Evolutionary conservation across 306 rosid genomes (phyloP).

Genomic region (Begonia loranthoides): DNA sequence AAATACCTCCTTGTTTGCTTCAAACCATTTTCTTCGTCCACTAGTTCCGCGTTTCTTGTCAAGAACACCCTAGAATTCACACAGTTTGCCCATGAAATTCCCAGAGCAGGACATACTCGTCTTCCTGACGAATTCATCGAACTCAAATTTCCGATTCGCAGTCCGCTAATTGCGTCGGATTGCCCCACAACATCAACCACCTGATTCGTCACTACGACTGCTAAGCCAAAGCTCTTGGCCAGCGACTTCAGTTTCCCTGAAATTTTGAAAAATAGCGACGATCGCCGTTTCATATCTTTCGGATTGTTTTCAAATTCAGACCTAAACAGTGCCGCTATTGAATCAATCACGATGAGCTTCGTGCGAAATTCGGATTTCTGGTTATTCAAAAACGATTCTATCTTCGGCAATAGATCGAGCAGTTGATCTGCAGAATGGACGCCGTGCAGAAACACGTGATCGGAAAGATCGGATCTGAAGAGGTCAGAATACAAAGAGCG

Average conservation of each 20-base stretch:
- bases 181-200: conserved; percentile 56
- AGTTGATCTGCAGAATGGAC: conserved; percentile 38
- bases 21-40: conserved; percentile 10
- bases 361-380: conserved; percentile 28
- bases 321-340: conserved; percentile 76
- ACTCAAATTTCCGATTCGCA: conserved; percentile 54
- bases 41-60: conserved; percentile 31
- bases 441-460: conserved; percentile 28
- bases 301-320: conserved; percentile 65
- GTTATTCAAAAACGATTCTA: conserved; percentile 20
- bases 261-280: conserved; percentile 58
- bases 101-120: conserved; percentile 65
- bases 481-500: conserved; percentile 13
- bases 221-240: conserved; percentile 44
- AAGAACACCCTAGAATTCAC: conserved; percentile 73
- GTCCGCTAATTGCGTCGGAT: conserved; percentile 23
- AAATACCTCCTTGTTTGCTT: conserved; percentile 31
- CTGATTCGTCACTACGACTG: conserved; percentile 75
- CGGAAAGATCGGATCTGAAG: conserved; percentile 21
- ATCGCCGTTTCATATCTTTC: conserved; percentile 43
- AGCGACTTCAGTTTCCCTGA: conserved; percentile 44
- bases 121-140: conserved; percentile 45
- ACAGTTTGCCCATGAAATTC: conserved; percentile 83
- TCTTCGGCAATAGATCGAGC: conserved; percentile 28
- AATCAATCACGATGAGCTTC: conserved; percentile 55